phyloP scores from a whole-genome alignment of 1,284 basidiomycete species.

The Papiliotrema terrestris region DNA sequence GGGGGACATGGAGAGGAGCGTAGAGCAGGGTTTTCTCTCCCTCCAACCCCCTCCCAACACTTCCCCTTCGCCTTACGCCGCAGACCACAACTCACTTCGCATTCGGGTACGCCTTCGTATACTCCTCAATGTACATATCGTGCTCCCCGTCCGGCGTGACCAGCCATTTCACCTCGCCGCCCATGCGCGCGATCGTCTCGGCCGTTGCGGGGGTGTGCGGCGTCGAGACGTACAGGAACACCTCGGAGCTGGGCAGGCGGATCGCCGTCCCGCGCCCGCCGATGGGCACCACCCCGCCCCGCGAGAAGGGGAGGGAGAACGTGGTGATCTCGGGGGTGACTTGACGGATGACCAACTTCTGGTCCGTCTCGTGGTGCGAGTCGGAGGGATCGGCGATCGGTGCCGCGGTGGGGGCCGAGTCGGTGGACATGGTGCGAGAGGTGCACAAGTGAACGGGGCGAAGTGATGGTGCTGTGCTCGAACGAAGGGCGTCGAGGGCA shows the following conservation, averaged over 20 bases:
- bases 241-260: conserved; percentile 59
- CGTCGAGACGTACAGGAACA: conserved; percentile 85
- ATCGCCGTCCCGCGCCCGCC: conserved; percentile 82
- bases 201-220: conserved; percentile 71
- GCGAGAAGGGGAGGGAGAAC: conserved; percentile 50
- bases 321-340: conserved; percentile 45
- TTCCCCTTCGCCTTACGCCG: background rate
- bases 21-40: no score
- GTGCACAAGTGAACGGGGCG: background rate
- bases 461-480: background rate
- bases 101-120: conserved; percentile 62
- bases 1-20: no score
- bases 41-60: background rate
- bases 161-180: conserved; percentile 61
- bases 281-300: conserved; percentile 65
- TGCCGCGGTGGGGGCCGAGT: background rate
- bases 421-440: background rate
- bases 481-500: no score
- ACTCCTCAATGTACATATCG: conserved; percentile 49
- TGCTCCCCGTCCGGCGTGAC: conserved; percentile 53
- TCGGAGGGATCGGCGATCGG: background rate
- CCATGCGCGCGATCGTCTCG: conserved; percentile 62
- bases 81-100: conserved; percentile 57
- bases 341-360: conserved; percentile 42
- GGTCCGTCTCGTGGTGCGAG: conserved; percentile 31